These are phyloP conservation scores for Stylonectria norvegica DNA, from an alignment of 2,329 filamentous ascomycete genomes.

Conservation along the genomic window DNA sequence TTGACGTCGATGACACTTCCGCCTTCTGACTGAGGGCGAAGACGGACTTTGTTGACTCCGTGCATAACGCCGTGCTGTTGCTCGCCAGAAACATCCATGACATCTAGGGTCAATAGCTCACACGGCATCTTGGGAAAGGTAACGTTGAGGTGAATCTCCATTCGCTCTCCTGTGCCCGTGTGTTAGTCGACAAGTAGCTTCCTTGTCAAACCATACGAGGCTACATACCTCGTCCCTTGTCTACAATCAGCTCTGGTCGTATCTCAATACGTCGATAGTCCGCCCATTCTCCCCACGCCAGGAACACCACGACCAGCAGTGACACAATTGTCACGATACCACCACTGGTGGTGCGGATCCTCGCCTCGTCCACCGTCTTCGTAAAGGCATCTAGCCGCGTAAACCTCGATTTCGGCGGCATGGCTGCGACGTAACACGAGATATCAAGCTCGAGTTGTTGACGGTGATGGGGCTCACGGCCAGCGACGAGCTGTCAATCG, in stretches of 20 bases:
- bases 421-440: slow-evolving; percentile 36
- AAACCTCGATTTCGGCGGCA: slow-evolving; percentile 91
- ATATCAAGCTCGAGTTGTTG: background rate
- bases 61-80: slow-evolving; percentile 93
- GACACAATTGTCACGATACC: slow-evolving; percentile 93
- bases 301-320: slow-evolving; percentile 79
- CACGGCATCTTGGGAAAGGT: slow-evolving; percentile 93
- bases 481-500: background rate
- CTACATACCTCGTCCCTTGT: slow-evolving; percentile 82
- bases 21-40: slow-evolving; percentile 69
- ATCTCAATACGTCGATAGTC: slow-evolving; percentile 86
- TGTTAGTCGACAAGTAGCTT: slow-evolving; percentile 17
- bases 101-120: slow-evolving; percentile 91
- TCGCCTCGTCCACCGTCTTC: slow-evolving; percentile 97
- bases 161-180: slow-evolving; percentile 70
- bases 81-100: slow-evolving; percentile 98
- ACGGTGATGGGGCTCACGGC: background rate
- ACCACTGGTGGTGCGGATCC: slow-evolving; percentile 91
- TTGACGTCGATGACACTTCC: slow-evolving; percentile 70
- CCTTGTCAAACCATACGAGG: background rate
- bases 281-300: slow-evolving; percentile 92
- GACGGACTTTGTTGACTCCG: slow-evolving; percentile 85
- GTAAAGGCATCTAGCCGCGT: slow-evolving; percentile 97
- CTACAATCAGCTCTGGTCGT: slow-evolving; percentile 89
- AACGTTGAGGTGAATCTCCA: slow-evolving; percentile 98